Evolutionary conservation across 345 rosid genomes (phyloP), one percentile per base, ranked within the genome.

Genomic region (Moricandia arvensis): DNA sequence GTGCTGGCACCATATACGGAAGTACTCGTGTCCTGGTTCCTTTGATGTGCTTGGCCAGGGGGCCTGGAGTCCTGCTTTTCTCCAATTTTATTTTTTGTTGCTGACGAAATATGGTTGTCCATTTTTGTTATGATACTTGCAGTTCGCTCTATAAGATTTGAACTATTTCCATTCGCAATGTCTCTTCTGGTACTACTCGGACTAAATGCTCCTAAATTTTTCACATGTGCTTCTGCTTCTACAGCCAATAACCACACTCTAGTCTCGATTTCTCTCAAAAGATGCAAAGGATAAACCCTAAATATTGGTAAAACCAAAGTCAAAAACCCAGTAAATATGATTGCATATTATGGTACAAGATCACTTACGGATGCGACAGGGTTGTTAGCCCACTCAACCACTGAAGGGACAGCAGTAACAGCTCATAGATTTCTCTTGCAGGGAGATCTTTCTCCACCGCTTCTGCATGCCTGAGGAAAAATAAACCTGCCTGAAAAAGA

Each of bases 191-290:
- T 74, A 80, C 79, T 69, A 51, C 61, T 76, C 59, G 80, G 79
- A 84, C 76, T 81, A 17, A 83, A 82, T 38, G 87, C 90, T 61
- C 97, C 87, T 30, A 85, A 87, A 82, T 80, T 83, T 78, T 92
- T 88, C 77, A 78, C 74, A 79, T 92, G 91, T 74, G 93, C 93
- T 83, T 95, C 99, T 54, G 99, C 90, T 87, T 92, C 98, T 38
- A 95, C 98, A 21, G 98, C 99, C 82, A 95, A 83, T 21, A 95
- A 89, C 99, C 99, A 92, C 75, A 89, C 98, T 79, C 93, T 87
- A 60, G 97, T 92, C 90, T 95, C 99, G 74, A 92, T 92, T 83
- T 95, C 99, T 78, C 97, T 88, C 53, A 95, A 83, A 80, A 92
- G 93, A 84, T 89, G 85, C 86, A 95, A 76, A n/a, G 93, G 96